Conservation (phyloP, 169 alveolate species). For the Theileria parva region DNA sequence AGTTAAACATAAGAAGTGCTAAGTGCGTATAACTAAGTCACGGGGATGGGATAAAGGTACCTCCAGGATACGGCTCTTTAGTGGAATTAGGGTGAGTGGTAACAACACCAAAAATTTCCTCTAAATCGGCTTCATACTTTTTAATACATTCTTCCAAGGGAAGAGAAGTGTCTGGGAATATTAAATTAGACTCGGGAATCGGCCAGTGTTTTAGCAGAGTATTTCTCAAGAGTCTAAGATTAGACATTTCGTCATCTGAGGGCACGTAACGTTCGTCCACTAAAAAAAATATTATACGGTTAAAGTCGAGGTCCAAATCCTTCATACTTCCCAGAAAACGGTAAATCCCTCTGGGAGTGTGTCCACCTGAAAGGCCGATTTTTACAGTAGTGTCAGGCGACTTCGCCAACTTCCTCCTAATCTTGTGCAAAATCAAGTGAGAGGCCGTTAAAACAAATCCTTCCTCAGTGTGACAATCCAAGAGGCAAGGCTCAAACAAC, state of each 20-base stretch:
- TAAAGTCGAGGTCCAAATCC: conserved; percentile 53
- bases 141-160: conserved; percentile 64
- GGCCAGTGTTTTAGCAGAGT: conserved; percentile 67
- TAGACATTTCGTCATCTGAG: conserved; percentile 61
- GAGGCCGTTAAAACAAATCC: conserved; percentile 64
- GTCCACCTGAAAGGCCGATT: conserved; percentile 65
- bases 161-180: conserved; percentile 63
- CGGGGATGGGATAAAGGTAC: neutral
- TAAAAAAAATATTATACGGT: conserved; percentile 53
- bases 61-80: neutral
- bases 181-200: conserved; percentile 55
- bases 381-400: conserved; percentile 50
- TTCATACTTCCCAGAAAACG: conserved; percentile 39
- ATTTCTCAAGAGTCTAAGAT: conserved; percentile 48
- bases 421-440: conserved; percentile 56
- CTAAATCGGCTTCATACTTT: conserved; percentile 62
- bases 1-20: neutral
- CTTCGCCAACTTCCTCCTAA: conserved; percentile 53
- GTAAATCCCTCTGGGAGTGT: conserved; percentile 49
- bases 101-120: conserved; percentile 46
- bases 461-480: conserved; percentile 68
- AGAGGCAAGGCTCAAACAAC: conserved; percentile 58
- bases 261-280: conserved; percentile 69
- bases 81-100: neutral
- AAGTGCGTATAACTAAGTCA: neutral